A percentile compares a stretch with the other conserved stretches of the same genome.
Evolutionary conservation across 2,329 filamentous ascomycete species (phyloP).

Genomic region (Eutypella sp.): DNA sequence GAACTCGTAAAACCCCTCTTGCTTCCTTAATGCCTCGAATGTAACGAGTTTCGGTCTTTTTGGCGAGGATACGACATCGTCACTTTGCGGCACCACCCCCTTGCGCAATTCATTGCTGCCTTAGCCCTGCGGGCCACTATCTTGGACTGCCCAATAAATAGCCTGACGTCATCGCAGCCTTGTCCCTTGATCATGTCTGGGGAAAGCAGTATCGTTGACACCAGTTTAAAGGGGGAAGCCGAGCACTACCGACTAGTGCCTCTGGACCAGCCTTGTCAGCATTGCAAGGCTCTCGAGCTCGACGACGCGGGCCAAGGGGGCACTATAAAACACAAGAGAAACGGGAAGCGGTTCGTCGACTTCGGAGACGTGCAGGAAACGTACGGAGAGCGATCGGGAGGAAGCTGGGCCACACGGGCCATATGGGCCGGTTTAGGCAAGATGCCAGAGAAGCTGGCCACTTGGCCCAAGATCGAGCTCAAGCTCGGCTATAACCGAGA

Average conservation of each 20-base stretch:
- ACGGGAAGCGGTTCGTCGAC: conserved; percentile 1
- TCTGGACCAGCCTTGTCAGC: conserved; percentile 2
- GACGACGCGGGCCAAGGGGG: not conserved
- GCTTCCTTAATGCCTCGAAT: no score
- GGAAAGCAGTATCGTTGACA: no score
- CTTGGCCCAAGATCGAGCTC: not conserved
- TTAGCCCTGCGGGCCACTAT: no score
- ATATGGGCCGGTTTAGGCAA: not conserved
- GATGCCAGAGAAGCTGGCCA: not conserved
- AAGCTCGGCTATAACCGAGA: conserved; percentile 1
- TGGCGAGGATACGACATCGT: no score
- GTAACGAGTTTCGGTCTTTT: no score
- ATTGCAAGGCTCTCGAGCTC: conserved; percentile 2
- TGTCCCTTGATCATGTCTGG: no score
- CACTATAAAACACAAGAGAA: not conserved
- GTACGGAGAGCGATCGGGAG: not conserved
- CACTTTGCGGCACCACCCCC: no score
- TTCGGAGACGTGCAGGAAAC: conserved; percentile 1
- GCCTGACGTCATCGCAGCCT: no score
- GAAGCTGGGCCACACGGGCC: not conserved
- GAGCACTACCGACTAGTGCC: not conserved
- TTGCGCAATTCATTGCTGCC: no score
- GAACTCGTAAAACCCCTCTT: no score
- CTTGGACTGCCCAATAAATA: no score
- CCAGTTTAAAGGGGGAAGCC: no score